Evolutionary conservation across 2,329 filamentous ascomycete species (phyloP), one percentile per base, ranked within the genome.

Genomic region (Colletotrichum higginsianum): DNA sequence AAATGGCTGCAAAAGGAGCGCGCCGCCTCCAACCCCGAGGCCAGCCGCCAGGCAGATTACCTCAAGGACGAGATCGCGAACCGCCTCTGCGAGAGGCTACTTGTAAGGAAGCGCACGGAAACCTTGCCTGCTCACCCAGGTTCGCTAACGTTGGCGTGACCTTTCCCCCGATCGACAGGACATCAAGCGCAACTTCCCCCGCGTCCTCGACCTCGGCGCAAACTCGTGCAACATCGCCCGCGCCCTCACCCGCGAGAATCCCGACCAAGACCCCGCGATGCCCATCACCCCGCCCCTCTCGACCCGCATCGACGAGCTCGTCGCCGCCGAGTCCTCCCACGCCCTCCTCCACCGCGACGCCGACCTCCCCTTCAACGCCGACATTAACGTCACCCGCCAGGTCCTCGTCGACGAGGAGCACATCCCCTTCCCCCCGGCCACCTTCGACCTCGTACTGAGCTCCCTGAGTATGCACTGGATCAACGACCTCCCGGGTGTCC

Each of bases 1-100:
- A 99, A 99, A 86, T 95, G 93, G 86, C 84, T 96, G 60, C 96
- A 99, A 80, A 97, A 94, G 81, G 95, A 98, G 81, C 90, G 96
- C 73, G 93, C 95, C 1, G 95, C 94, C 0, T 80, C 86, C 56
- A 86, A 96, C 79, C 84, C 88, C 12, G 89, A 94, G 74, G 83
- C 88, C 74, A 95, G 95, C 79, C 89, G 96, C 18, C 89, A 93
- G 77, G 92, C 94, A 30, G 96, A 98, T 83, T 98, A 98, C 79
- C 85, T 99, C 67, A 95, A 95, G 80, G 95, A 98, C 79, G 96
- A 98, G 81, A 93, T 98, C 5, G 96, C 96, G 61, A 86, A 87
- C 56, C 90, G 96, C 61, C 85, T 99, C 35, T 94, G 93, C 77
- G 96, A 98, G 77, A 89, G 96, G 57, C 86, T 99, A 61, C 86